Evolutionary conservation across 2,329 filamentous ascomycete species (phyloP), one percentile per base, ranked within the genome.

Genomic region (Botrytis paeoniae): DNA sequence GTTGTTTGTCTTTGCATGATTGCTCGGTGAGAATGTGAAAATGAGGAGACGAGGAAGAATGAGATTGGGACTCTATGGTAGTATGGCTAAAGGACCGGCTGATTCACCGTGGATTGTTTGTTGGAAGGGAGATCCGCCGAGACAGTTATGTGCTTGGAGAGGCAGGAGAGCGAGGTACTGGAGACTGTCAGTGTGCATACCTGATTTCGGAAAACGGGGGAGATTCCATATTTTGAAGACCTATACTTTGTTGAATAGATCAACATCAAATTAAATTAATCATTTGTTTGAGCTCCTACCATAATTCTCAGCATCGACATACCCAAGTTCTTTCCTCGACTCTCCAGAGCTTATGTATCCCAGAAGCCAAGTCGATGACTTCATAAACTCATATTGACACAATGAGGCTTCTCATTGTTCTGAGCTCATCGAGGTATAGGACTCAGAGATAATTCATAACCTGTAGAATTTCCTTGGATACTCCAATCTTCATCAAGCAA

Each of bases 61-160:
- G 73, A 5, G 75, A 51, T 29, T 73, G 72, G 9, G 66, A 41
- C 18, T 73, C 29, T 10, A 74, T 16, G 5, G 16, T 43, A 43
- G 41, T 18, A 22, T 57, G 7, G 51, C 65, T 8, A 68, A 62
- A 1, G 74, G 65, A 5, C 88, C 88, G n/a, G 88, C 87, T 74
- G 86, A 88, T 70, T 87, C 80, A 0, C 89, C 89, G 85, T 88
- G 88, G 66, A 72, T 79, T 3, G 88, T 90, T 39, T 91, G 83
- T 70, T 87, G 85, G 10, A 14, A 37, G 1, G 82, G 82, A 74
- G 90, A 86, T 2, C 88, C 89, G 0, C 89, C 88, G 79, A 91
- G 81, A 81, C 39, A 3, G 80, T 84, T 64, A 89, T 86, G 78
- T 90, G 89, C 39, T 84, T 81, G 74, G 83, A 82, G 48, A 91